Conservation (phyloP, 108 stramenopile genomes). For the Conticribra weissflogii region DNA sequence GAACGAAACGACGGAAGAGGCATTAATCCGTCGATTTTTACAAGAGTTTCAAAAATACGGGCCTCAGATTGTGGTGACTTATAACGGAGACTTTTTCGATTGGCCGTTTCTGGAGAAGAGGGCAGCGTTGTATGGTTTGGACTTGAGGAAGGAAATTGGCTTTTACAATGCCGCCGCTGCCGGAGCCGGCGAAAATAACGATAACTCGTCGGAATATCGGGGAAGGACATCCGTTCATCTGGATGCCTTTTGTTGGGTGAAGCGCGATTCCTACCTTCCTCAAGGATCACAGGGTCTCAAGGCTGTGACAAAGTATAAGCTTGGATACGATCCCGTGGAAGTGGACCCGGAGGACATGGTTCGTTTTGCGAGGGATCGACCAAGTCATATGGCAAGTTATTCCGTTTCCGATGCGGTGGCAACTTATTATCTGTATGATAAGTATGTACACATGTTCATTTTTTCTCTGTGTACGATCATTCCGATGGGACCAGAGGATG, state of each 20-base stretch:
- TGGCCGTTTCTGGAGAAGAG: conserved; percentile 96
- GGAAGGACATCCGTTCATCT: conserved; percentile 91
- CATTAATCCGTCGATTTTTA: conserved; percentile 85
- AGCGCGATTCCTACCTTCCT: conserved; percentile 98
- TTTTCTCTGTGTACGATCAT: conserved; percentile 98
- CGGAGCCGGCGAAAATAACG: conserved; percentile 22
- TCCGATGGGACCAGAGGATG: conserved; percentile 99
- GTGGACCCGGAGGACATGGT: conserved; percentile 99
- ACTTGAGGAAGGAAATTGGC: conserved; percentile 87
- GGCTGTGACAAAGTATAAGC: conserved; percentile 98
- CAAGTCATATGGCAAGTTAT: conserved; percentile 97
- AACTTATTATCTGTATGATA: conserved; percentile 97
- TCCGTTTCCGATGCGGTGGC: conserved; percentile 99
- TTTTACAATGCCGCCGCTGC: conserved; percentile 65
- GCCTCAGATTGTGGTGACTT: conserved; percentile 98
- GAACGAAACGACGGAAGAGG: conserved; percentile 91
- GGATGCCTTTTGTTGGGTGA: conserved; percentile 98
- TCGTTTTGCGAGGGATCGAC: conserved; percentile 88
- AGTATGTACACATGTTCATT: conserved; percentile 98
- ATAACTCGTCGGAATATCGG: conserved; percentile 64
- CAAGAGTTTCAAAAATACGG: conserved; percentile 72
- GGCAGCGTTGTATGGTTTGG: conserved; percentile 86
- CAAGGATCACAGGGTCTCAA: conserved; percentile 98
- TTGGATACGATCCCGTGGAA: conserved; percentile 98
- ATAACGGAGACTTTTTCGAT: conserved; percentile 99